A percentile compares a stretch with the other conserved stretches of the same genome.
phyloP scores from a whole-genome alignment of 768 basidiomycete species.

The Lyophyllum semitale region DNA sequence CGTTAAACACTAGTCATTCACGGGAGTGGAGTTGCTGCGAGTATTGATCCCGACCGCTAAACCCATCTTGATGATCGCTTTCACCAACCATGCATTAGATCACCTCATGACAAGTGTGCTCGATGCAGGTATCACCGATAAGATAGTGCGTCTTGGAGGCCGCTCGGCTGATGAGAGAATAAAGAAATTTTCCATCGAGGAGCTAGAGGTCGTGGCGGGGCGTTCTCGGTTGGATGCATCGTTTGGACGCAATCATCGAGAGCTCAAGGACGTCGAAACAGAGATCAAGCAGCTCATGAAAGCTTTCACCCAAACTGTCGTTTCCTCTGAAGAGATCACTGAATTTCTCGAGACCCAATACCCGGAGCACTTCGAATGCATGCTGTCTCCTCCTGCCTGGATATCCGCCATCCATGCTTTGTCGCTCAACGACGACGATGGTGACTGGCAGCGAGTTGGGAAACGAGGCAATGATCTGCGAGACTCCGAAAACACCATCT shows the following conservation, averaged over 20 bases:
- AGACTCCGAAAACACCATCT: conserved; percentile 33
- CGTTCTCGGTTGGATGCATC: conserved; percentile 41
- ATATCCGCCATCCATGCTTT: conserved; percentile 26
- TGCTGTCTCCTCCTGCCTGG: conserved; percentile 52
- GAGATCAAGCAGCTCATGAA: conserved; percentile 51
- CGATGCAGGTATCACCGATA: conserved; percentile 61
- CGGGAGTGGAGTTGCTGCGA: conserved; percentile 68
- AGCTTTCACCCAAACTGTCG: conserved; percentile 31
- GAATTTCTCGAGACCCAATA: conserved; percentile 44
- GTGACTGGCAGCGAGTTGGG: conserved; percentile 38
- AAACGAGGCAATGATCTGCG: conserved; percentile 13
- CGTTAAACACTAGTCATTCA: conserved; percentile 50
- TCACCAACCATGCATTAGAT: conserved; percentile 81
- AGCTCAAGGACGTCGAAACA: conserved; percentile 46
- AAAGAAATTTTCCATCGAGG: conserved; percentile 61
- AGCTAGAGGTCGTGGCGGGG: conserved; percentile 47
- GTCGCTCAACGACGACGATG: conserved; percentile 10
- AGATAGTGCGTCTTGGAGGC: conserved; percentile 71
- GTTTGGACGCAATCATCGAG: conserved; percentile 31
- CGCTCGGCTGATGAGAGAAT: conserved; percentile 62
- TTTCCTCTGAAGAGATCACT: conserved; percentile 38
- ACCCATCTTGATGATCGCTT: conserved; percentile 59
- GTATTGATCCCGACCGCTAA: conserved; percentile 54
- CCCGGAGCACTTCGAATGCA: conserved; percentile 46
- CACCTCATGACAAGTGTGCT: conserved; percentile 68